A percentile compares a stretch with the other conserved stretches of the same genome.
Conservation (phyloP, 2,329 filamentous ascomycete species). For the Bipolaris bicolor region DNA sequence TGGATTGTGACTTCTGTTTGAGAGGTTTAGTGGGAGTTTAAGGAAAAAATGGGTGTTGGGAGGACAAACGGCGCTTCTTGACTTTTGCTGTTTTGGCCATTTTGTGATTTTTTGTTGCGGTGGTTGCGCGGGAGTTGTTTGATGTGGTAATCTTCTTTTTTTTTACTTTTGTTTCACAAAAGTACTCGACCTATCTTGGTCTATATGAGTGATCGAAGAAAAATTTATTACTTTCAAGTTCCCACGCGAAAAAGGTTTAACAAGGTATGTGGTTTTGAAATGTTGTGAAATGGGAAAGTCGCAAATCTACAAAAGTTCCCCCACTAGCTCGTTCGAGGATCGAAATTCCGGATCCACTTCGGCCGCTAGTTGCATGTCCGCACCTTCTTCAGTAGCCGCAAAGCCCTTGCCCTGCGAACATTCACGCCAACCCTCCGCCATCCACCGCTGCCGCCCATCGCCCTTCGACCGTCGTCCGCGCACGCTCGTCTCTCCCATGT, state of each 20-base stretch:
- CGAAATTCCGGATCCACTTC: conserved; percentile 17
- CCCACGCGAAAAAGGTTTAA: not conserved
- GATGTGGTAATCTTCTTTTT: not conserved
- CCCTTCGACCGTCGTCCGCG: conserved; percentile 4
- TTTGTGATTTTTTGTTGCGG: conserved; percentile 5
- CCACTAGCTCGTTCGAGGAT: conserved; percentile 20
- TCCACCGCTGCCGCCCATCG: conserved; percentile 20
- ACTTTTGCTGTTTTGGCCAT: conserved; percentile 57
- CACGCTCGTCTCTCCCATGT: conserved; percentile 38
- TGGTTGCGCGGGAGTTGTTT: not conserved
- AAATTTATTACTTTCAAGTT: not conserved
- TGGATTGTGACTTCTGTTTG: conserved; percentile 66
- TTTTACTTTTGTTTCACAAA: not conserved
- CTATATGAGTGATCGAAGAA: not conserved
- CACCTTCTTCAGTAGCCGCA: conserved; percentile 16
- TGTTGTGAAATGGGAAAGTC: not conserved
- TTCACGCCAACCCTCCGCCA: conserved; percentile 21
- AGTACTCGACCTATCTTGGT: not conserved
- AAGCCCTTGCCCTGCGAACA: conserved; percentile 17
- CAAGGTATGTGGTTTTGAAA: not conserved
- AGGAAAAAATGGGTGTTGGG: not conserved
- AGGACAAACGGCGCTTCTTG: conserved; percentile 51
- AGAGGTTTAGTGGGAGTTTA: conserved; percentile 19
- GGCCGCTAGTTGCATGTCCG: conserved; percentile 19
- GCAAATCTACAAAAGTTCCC: conserved; percentile 19